Evolutionary conservation across 2,329 filamentous ascomycete genomes (phyloP).

Genomic region (Talaromyces sp.): DNA sequence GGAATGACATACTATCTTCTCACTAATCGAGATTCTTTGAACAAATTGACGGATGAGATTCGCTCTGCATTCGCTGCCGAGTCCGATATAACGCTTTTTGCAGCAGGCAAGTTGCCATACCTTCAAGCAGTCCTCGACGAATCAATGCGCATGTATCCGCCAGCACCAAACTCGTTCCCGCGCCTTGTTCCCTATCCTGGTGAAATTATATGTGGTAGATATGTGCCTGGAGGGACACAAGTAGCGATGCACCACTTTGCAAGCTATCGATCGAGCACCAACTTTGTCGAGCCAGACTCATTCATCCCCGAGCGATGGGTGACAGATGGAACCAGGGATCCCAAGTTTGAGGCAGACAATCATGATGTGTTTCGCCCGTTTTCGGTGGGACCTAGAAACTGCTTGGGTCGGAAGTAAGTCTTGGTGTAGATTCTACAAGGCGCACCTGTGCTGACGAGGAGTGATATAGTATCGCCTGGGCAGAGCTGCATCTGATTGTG

Average conservation of each 20-base stretch:
- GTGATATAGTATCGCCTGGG: not conserved
- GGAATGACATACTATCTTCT: slow-evolving; percentile 29
- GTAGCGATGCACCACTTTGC: slow-evolving; percentile 44
- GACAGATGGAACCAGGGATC: slow-evolving; percentile 4
- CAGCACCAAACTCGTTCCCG: slow-evolving; percentile 23
- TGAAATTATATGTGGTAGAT: slow-evolving; percentile 14
- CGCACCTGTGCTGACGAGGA: not conserved
- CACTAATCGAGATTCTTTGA: slow-evolving; percentile 14
- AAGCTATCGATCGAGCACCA: slow-evolving; percentile 38
- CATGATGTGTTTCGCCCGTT: slow-evolving; percentile 46
- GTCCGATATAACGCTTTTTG: slow-evolving; percentile 26
- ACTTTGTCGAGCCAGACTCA: slow-evolving; percentile 42
- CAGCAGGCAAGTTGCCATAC: slow-evolving; percentile 28
- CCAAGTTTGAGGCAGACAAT: slow-evolving; percentile 38
- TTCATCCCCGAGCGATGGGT: slow-evolving; percentile 45
- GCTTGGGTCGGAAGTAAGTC: slow-evolving; percentile 47
- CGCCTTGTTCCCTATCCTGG: slow-evolving; percentile 16
- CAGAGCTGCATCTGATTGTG: not conserved
- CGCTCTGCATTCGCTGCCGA: slow-evolving; percentile 18
- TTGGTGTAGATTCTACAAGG: not conserved
- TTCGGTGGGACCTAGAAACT: slow-evolving; percentile 46
- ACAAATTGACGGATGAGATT: slow-evolving; percentile 19
- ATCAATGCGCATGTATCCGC: slow-evolving; percentile 39
- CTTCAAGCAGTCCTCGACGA: slow-evolving; percentile 43
- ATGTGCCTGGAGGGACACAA: slow-evolving; percentile 31